Conservation (phyloP, 164 flowering plant species). For the Vitis cinerea region DNA sequence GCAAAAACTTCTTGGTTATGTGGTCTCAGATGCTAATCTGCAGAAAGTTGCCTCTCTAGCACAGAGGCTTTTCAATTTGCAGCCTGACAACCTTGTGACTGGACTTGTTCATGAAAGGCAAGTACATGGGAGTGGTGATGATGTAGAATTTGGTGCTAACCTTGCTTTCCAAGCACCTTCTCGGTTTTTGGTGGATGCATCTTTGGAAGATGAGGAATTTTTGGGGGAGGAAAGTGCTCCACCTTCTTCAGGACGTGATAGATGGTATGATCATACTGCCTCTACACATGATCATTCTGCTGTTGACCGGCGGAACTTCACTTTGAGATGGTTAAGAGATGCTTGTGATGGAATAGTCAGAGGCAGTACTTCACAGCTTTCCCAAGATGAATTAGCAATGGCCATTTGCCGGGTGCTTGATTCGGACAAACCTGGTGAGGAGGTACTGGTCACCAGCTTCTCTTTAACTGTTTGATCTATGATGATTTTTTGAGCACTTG, state of each 20-base stretch:
- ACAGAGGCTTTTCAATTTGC: constrained; percentile 50
- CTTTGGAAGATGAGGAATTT: constrained; percentile 50
- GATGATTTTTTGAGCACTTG: background rate
- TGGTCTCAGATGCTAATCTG: constrained; percentile 46
- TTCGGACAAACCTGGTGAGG: constrained; percentile 92
- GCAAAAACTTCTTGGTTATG: constrained; percentile 61
- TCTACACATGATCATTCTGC: constrained; percentile 17
- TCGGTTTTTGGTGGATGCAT: constrained; percentile 69
- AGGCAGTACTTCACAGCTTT: constrained; percentile 71
- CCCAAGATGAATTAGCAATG: constrained; percentile 93
- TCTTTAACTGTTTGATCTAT: background rate
- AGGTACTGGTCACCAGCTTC: constrained; percentile 44
- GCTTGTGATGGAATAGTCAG: constrained; percentile 69
- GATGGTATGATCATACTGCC: constrained; percentile 22
- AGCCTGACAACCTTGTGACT: constrained; percentile 34
- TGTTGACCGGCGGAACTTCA: constrained; percentile 37
- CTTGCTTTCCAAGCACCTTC: constrained; percentile 67
- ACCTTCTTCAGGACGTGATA: constrained; percentile 27
- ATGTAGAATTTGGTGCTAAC: constrained; percentile 76
- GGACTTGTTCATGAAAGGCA: constrained; percentile 19
- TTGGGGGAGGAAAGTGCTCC: constrained; percentile 35
- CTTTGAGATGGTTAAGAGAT: constrained; percentile 84
- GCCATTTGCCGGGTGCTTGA: constrained; percentile 90
- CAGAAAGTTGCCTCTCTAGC: constrained; percentile 53
- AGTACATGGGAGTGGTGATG: constrained; percentile 28